Conservation (phyloP, 2,329 filamentous ascomycete genomes). For the Cytospora chrysosperma region DNA sequence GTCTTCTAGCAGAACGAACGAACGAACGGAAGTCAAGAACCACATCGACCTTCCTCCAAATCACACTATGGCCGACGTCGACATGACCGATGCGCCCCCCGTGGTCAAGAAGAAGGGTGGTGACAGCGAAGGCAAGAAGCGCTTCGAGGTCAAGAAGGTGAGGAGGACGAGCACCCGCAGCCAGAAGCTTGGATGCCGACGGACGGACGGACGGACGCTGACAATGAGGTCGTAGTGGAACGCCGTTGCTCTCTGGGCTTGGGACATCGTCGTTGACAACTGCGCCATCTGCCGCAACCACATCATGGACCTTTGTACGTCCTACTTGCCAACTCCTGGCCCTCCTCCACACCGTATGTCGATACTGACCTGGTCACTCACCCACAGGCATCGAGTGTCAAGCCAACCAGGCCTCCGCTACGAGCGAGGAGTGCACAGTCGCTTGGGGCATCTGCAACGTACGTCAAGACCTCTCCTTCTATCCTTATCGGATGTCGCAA, state of each 20-base stretch:
- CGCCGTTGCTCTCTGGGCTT: conserved; percentile 95
- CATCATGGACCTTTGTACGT: conserved; percentile 96
- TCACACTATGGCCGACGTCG: conserved; percentile 82
- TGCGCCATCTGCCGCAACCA: conserved; percentile 99
- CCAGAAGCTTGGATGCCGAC: background rate
- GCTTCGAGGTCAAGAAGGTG: conserved; percentile 99
- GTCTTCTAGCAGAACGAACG: background rate
- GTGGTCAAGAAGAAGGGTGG: conserved; percentile 53
- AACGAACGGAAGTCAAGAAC: background rate
- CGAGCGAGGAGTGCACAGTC: conserved; percentile 96
- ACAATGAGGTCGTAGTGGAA: conserved; percentile 70
- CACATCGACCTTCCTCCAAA: conserved; percentile 20
- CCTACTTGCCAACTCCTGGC: background rate
- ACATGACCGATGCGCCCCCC: conserved; percentile 85
- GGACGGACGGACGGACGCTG: conserved; percentile 20
- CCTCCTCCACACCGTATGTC: background rate
- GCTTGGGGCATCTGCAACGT: conserved; percentile 99
- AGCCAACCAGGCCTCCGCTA: conserved; percentile 95
- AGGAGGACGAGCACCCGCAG: conserved; percentile 20
- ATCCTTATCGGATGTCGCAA: background rate
- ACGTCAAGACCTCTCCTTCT: conserved; percentile 40
- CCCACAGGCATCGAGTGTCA: conserved; percentile 90
- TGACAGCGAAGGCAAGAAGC: conserved; percentile 73
- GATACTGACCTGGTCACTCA: background rate
- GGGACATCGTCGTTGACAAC: conserved; percentile 99